phyloP scores from a whole-genome alignment of 305 asterid species.

The Ajuga reptans region DNA sequence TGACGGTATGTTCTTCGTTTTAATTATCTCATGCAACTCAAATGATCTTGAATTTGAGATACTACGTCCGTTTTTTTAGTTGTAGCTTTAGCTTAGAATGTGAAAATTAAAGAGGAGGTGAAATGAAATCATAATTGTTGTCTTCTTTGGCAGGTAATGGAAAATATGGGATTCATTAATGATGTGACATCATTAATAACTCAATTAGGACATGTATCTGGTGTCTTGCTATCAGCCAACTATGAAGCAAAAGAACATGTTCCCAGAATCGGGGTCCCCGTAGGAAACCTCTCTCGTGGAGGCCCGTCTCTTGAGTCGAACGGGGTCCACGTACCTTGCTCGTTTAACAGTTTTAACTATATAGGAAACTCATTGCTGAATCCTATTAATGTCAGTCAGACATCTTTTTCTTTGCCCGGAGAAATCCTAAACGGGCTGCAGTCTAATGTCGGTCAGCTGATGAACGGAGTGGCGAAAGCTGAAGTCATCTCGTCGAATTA shows the following conservation, averaged over 20 bases:
- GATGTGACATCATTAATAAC: slow-evolving; percentile 51
- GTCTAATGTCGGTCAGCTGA: slow-evolving; percentile 29
- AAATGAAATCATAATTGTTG: not conserved
- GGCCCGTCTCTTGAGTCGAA: slow-evolving; percentile 30
- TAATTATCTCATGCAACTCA: not conserved
- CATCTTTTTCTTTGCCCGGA: slow-evolving; percentile 28
- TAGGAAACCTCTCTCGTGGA: slow-evolving; percentile 28
- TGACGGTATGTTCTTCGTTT: slow-evolving; percentile 43
- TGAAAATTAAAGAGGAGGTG: no score
- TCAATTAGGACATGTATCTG: slow-evolving; percentile 63
- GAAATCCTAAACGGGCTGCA: slow-evolving; percentile 26
- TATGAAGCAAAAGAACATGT: slow-evolving; percentile 36
- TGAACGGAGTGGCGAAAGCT: slow-evolving; percentile 41
- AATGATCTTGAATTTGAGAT: not conserved
- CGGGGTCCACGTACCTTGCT: slow-evolving; percentile 23
- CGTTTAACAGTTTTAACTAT: slow-evolving; percentile 25
- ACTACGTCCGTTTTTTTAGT: no score
- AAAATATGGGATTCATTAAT: slow-evolving; percentile 54
- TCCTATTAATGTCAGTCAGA: slow-evolving; percentile 21
- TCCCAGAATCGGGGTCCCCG: slow-evolving; percentile 37
- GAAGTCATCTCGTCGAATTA: slow-evolving; percentile 52
- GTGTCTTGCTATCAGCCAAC: slow-evolving; percentile 43
- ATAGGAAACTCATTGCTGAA: slow-evolving; percentile 8
- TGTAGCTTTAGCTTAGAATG: no score
- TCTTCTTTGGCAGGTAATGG: slow-evolving; percentile 51